Evolutionary conservation across 768 basidiomycete genomes (phyloP).

Genomic region (Boletus rubescentipes): DNA sequence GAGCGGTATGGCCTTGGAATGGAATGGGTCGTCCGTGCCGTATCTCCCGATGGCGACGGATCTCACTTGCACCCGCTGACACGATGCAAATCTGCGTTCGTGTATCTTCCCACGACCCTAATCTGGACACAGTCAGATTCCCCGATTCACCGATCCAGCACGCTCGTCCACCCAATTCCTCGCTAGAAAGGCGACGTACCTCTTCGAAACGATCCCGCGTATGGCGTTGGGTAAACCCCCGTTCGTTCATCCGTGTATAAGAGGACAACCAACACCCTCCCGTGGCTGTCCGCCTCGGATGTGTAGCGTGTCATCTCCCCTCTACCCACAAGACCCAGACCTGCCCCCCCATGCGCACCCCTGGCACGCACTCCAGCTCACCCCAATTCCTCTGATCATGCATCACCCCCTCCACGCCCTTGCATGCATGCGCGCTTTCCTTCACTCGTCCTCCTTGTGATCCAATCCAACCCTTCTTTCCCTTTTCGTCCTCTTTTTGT

Average conservation of each 20-base stretch:
- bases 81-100: slow-evolving; percentile 32
- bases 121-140: slow-evolving; percentile 24
- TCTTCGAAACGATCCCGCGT: slow-evolving; percentile 10
- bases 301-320: slow-evolving; percentile 17
- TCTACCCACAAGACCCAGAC: slow-evolving; percentile 29
- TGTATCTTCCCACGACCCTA: slow-evolving; percentile 28
- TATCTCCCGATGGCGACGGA: slow-evolving; percentile 73
- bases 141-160: slow-evolving; percentile 31
- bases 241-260: slow-evolving; percentile 15
- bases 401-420: slow-evolving; percentile 24
- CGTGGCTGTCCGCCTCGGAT: slow-evolving; percentile 22
- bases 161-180: not conserved
- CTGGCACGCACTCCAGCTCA: slow-evolving; percentile 17
- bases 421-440: slow-evolving; percentile 13
- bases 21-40: slow-evolving; percentile 39
- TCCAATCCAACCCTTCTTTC: slow-evolving; percentile 20
- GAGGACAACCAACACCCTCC: slow-evolving; percentile 8
- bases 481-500: slow-evolving; percentile 14
- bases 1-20: slow-evolving; percentile 7
- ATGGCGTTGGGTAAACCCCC: slow-evolving; percentile 5
- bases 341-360: slow-evolving; percentile 11
- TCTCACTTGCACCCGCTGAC: slow-evolving; percentile 32
- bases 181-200: slow-evolving; percentile 20
- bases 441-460: not conserved
- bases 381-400: slow-evolving; percentile 22